Percentiles rank a stretch among this genome's conserved stretches.
These are phyloP conservation scores for Geotrichum reessii DNA, from an alignment of 1,139 yeast species.

Conservation along the genomic window DNA sequence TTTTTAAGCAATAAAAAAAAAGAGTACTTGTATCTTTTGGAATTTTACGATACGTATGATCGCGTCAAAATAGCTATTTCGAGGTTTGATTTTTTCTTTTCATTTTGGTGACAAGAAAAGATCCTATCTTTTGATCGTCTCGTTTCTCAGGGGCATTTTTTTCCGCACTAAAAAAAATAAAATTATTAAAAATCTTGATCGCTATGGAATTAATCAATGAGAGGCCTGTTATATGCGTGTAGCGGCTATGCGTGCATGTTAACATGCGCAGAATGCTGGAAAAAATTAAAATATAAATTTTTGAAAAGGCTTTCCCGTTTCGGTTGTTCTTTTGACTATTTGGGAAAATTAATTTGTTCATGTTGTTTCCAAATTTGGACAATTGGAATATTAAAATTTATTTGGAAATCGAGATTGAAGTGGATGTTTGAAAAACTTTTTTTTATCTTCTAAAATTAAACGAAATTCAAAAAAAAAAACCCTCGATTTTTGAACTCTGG, in stretches of 20 bases:
- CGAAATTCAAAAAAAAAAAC: background rate
- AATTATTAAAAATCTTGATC: background rate
- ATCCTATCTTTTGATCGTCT: background rate
- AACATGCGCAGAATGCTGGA: background rate
- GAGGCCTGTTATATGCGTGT: background rate
- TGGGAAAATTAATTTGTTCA: background rate
- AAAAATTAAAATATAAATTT: background rate
- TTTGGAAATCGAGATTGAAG: background rate
- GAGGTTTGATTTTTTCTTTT: too few relatives aligned
- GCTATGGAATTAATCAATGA: background rate
- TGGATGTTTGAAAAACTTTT: background rate
- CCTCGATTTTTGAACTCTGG: too few relatives aligned
- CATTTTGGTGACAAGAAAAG: too few relatives aligned
- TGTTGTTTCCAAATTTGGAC: background rate
- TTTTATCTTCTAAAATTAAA: too few relatives aligned
- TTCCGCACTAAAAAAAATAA: background rate
- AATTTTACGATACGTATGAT: too few relatives aligned
- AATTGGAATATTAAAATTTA: background rate
- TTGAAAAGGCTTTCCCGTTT: background rate
- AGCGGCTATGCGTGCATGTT: background rate
- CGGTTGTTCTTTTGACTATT: background rate
- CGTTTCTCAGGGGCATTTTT: background rate
- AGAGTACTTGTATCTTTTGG: too few relatives aligned
- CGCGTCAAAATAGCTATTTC: too few relatives aligned
- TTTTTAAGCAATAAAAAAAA: too few relatives aligned